A percentile compares a stretch with the other conserved stretches of the same genome.
phyloP scores from a whole-genome alignment of 176 grass and related monocot genomes.

The Eragrostis curvula region DNA sequence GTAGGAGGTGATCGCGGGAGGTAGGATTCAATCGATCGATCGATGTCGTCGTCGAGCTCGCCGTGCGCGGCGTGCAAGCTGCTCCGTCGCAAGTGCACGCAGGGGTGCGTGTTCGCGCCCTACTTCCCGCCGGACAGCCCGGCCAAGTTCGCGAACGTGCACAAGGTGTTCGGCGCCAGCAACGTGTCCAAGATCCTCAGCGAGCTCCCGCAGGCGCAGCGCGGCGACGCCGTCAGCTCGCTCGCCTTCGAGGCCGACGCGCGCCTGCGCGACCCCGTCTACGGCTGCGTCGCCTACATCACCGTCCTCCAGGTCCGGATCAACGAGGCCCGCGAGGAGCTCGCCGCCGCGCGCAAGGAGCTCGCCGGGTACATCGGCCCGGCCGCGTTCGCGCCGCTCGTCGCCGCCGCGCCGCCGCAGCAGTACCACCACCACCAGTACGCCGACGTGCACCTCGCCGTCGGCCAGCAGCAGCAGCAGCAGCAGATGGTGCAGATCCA shows the following conservation, averaged over 20 bases:
- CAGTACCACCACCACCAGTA: conserved; percentile 8
- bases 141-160: conserved; percentile 56
- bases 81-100: conserved; percentile 81
- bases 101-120: conserved; percentile 74
- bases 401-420: conserved; percentile 19
- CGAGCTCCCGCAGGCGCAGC: conserved; percentile 46
- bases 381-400: conserved; percentile 37
- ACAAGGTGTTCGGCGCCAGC: conserved; percentile 82
- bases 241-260: conserved; percentile 77
- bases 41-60: conserved; percentile 60
- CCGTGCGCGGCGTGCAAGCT: conserved; percentile 94
- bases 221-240: conserved; percentile 78
- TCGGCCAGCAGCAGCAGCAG: background rate
- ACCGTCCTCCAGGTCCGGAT: conserved; percentile 56
- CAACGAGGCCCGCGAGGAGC: conserved; percentile 45
- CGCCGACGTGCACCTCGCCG: conserved; percentile 7
- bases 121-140: conserved; percentile 81
- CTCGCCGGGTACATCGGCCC: conserved; percentile 62
- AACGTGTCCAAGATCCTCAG: conserved; percentile 92
- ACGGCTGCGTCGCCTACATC: conserved; percentile 81
- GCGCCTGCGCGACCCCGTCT: conserved; percentile 68
- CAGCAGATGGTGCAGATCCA: conserved; percentile 20
- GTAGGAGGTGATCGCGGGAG: background rate
- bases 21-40: too few species aligned
- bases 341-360: conserved; percentile 65